phyloP scores from a whole-genome alignment of 2,329 filamentous ascomycete genomes.

The Colletotrichum eremochloae region DNA sequence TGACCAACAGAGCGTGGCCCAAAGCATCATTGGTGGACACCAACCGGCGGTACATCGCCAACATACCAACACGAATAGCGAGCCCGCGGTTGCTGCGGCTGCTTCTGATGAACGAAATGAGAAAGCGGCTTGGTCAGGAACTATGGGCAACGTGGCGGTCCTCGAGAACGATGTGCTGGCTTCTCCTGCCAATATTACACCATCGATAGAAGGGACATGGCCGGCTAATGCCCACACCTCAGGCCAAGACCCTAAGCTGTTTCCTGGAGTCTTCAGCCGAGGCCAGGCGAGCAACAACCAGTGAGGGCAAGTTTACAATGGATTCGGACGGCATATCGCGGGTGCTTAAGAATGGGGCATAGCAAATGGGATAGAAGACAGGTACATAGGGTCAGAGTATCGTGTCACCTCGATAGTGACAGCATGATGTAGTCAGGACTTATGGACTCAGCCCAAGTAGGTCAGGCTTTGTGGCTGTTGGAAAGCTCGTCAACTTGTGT shows the following conservation, averaged over 20 bases:
- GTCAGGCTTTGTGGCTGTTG: background rate
- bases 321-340: background rate
- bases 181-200: conserved; percentile 29
- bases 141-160: background rate
- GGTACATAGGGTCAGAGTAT: background rate
- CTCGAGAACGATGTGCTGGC: conserved; percentile 23
- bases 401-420: background rate
- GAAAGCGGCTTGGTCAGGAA: background rate
- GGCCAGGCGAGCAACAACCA: conserved; percentile 47
- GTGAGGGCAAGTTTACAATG: background rate
- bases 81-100: background rate
- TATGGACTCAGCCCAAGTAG: background rate
- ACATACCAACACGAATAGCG: background rate
- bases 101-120: background rate
- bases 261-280: conserved; percentile 76
- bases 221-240: conserved; percentile 61
- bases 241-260: conserved; percentile 76
- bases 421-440: background rate
- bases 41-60: conserved; percentile 16
- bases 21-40: conserved; percentile 28
- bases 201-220: conserved; percentile 52
- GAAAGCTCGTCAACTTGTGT: background rate
- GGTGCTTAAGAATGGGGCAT: background rate
- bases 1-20: conserved; percentile 28
- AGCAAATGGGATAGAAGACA: background rate